Evolutionary conservation across 1,139 yeast species (phyloP).

Genomic region (Debaryomyces subglobosus): DNA sequence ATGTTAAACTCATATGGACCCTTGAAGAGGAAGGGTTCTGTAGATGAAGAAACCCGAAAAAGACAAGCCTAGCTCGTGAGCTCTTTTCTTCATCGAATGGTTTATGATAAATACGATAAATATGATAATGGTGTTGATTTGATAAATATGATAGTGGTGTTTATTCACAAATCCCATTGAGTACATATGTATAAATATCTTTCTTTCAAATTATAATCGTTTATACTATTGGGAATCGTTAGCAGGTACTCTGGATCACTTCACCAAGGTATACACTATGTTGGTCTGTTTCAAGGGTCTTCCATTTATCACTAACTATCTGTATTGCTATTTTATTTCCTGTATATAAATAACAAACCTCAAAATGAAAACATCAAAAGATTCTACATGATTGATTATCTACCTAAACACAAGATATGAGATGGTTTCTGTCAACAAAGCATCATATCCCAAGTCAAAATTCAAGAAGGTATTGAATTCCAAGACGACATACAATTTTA

Average conservation of each 20-base stretch:
- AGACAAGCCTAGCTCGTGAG: background rate
- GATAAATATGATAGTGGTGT: background rate
- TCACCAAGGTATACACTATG: background rate
- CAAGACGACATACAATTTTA: constrained; percentile 21
- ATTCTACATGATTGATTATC: background rate
- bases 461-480: constrained; percentile 24
- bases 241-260: background rate
- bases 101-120: background rate
- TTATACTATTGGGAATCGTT: too few species aligned
- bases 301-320: background rate
- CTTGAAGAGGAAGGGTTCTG: background rate
- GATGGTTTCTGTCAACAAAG: constrained; percentile 1
- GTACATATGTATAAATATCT: background rate
- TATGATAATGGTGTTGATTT: background rate
- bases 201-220: background rate
- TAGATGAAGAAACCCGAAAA: constrained; percentile 1
- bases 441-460: background rate
- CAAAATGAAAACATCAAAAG: background rate
- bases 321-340: background rate
- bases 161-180: background rate
- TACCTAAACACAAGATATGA: background rate
- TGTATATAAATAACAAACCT: background rate
- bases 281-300: background rate
- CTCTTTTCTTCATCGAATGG: background rate
- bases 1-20: constrained; percentile 5